Evolutionary conservation across 106 monocot genomes (phyloP).

Genomic region (Ottelia alismoides): DNA sequence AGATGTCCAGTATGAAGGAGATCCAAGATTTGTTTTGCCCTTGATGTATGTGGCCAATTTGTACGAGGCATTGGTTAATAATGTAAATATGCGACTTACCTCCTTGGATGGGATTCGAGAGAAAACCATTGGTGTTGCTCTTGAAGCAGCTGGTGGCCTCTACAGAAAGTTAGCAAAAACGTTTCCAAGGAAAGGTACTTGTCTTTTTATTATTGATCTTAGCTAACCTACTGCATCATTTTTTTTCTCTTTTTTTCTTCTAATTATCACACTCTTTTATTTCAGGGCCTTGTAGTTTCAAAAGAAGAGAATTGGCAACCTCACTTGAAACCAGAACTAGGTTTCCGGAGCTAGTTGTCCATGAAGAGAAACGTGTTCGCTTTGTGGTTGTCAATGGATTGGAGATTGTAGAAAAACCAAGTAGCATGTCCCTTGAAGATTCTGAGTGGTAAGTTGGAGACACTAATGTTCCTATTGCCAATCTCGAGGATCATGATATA

Average conservation of each 20-base stretch:
- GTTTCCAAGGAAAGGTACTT: constrained; percentile 83
- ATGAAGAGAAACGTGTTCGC: constrained; percentile 90
- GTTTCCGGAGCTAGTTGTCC: constrained; percentile 87
- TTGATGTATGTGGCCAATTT: constrained; percentile 98
- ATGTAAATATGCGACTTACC: constrained; percentile 61
- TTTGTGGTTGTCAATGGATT: constrained; percentile 96
- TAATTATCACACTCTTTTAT: no score
- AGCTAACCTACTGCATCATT: no score
- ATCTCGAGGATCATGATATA: no score
- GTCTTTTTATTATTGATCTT: no score
- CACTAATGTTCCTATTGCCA: no score
- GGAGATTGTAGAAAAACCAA: constrained; percentile 59
- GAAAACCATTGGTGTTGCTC: constrained; percentile 88
- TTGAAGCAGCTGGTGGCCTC: constrained; percentile 93
- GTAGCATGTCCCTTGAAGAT: constrained; percentile 46
- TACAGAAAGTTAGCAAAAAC: constrained; percentile 75
- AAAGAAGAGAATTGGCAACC: constrained; percentile 90
- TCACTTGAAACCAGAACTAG: constrained; percentile 80
- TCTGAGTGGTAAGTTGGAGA: constrained; percentile 94
- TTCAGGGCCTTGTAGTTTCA: constrained; percentile 70
- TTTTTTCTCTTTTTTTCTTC: no score
- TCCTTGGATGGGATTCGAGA: constrained; percentile 68
- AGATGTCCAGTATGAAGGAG: constrained; percentile 79
- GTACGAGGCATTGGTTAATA: constrained; percentile 84
- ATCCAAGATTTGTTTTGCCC: constrained; percentile 74